Percentiles rank a stretch among this genome's conserved stretches.
Conservation (phyloP, 2,329 filamentous ascomycete genomes). For the Domatiomyces catenatus region DNA sequence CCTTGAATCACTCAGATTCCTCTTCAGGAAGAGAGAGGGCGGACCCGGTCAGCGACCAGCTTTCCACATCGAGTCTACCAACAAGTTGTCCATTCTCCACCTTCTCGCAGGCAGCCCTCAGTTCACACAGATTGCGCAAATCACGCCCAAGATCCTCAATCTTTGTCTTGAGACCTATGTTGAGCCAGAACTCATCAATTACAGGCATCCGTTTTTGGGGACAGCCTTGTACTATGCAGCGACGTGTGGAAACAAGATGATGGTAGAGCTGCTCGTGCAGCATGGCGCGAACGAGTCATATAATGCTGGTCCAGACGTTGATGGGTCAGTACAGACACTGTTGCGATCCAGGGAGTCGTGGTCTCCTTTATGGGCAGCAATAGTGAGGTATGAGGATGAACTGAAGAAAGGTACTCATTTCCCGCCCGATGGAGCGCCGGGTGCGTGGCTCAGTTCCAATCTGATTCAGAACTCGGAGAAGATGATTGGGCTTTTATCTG, state of each 20-base stretch:
- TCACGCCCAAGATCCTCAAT: slow-evolving; percentile 1
- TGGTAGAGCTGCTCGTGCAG: slow-evolving; percentile 6
- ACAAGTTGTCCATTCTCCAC: slow-evolving; percentile 1
- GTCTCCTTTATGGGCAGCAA: slow-evolving; percentile 1
- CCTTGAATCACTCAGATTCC: neutral
- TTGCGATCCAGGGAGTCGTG: slow-evolving; percentile 1
- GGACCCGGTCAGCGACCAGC: neutral
- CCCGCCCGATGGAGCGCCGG: neutral
- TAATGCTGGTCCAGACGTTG: neutral
- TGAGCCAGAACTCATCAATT: slow-evolving; percentile 1
- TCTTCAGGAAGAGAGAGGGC: neutral
- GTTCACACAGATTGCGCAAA: slow-evolving; percentile 1
- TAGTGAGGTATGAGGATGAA: slow-evolving; percentile 1
- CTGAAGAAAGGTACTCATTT: slow-evolving; percentile 1
- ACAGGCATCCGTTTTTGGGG: neutral
- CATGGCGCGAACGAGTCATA: slow-evolving; percentile 5
- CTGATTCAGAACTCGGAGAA: neutral
- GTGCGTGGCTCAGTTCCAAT: slow-evolving; percentile 1
- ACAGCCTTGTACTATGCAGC: slow-evolving; percentile 1
- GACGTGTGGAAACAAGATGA: slow-evolving; percentile 4
- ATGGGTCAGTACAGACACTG: slow-evolving; percentile 1
- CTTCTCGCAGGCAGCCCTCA: slow-evolving; percentile 1
- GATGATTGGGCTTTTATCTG: neutral
- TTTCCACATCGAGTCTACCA: neutral
- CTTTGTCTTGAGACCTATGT: neutral